These are phyloP conservation scores for Sporisorium reilianum DNA, from an alignment of 1,284 basidiomycete genomes.

Conservation along the genomic window DNA sequence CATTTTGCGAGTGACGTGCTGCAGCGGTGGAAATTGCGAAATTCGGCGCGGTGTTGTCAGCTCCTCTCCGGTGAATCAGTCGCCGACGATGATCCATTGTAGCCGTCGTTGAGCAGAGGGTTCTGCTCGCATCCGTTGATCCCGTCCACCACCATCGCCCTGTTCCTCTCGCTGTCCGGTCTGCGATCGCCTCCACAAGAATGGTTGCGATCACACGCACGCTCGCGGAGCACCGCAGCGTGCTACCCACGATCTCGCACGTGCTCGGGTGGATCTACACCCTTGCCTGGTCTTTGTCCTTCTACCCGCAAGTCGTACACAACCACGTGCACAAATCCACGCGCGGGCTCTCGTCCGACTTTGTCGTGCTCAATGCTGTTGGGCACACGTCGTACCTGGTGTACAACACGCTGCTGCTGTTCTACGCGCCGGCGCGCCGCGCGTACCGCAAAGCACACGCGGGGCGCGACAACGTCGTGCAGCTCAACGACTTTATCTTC, in stretches of 20 bases:
- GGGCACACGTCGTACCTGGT: conserved; percentile 59
- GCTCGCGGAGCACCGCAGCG: background rate
- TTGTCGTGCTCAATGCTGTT: conserved; percentile 53
- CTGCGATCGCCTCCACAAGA: no score
- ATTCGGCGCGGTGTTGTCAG: background rate
- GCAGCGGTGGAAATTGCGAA: background rate
- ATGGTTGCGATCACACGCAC: conserved; percentile 16
- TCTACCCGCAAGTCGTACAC: conserved; percentile 62
- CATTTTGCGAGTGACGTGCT: background rate
- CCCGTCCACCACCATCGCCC: no score
- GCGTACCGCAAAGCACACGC: conserved; percentile 50
- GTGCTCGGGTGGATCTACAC: conserved; percentile 64
- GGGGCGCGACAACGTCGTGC: conserved; percentile 51
- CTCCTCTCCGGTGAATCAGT: background rate
- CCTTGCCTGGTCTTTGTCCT: conserved; percentile 59
- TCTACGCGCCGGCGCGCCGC: conserved; percentile 35
- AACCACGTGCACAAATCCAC: conserved; percentile 43
- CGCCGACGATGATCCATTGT: background rate
- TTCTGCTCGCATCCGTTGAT: no score
- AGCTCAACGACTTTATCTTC: conserved; percentile 57
- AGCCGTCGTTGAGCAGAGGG: no score
- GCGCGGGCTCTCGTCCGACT: conserved; percentile 57
- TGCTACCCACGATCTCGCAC: conserved; percentile 25
- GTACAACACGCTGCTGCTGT: conserved; percentile 49
- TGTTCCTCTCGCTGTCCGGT: no score